These are phyloP conservation scores for Phytopythium montanum DNA, from an alignment of 352 stramenopile genomes.

Conservation along the genomic window DNA sequence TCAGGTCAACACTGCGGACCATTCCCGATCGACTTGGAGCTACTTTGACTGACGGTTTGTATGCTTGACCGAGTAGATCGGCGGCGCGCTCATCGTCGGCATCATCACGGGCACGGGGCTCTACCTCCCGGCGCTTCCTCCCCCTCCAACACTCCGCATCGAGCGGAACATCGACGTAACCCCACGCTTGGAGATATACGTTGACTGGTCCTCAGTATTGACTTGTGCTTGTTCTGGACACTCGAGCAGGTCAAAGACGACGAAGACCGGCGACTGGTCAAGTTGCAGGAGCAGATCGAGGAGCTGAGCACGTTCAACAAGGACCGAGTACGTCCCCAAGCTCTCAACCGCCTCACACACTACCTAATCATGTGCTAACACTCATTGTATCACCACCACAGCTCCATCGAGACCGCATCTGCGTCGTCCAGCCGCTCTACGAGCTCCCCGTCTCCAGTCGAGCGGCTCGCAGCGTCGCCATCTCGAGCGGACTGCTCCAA, in stretches of 20 bases:
- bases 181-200: no score
- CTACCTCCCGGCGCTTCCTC: conserved; percentile 93
- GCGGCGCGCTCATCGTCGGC: conserved; percentile 84
- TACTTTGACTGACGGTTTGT: background rate
- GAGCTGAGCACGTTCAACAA: conserved; percentile 80
- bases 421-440: conserved; percentile 58
- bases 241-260: conserved; percentile 85
- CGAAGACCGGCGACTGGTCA: conserved; percentile 91
- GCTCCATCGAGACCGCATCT: conserved; percentile 63
- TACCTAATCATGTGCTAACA: background rate
- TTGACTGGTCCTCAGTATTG: background rate
- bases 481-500: conserved; percentile 20
- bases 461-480: conserved; percentile 18
- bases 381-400: conserved; percentile 10
- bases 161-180: conserved; percentile 91
- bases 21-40: background rate
- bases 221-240: background rate
- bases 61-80: conserved; percentile 37
- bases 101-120: conserved; percentile 91
- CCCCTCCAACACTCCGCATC: conserved; percentile 91
- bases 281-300: conserved; percentile 93
- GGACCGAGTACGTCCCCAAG: conserved; percentile 41
- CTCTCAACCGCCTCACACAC: background rate
- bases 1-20: conserved; percentile 31
- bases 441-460: conserved; percentile 37